Evolutionary conservation across 192 early-diverging fungal species (phyloP).

Genomic region (Haplosporangium gracile): DNA sequence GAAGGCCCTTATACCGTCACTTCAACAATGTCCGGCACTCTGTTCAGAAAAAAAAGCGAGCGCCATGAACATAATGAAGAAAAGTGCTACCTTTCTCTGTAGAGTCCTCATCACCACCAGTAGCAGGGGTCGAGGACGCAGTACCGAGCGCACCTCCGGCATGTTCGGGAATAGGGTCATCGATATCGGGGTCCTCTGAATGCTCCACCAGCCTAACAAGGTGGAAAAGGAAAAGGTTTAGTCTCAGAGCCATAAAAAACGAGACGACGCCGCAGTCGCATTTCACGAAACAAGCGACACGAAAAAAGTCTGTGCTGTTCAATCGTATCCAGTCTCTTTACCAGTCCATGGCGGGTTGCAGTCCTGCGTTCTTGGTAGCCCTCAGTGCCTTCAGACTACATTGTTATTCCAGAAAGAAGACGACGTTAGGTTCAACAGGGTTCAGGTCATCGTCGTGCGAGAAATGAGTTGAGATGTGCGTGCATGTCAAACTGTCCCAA

Average conservation of each 20-base stretch:
- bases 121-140: slow-evolving; percentile 21
- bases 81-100: slow-evolving; percentile 25
- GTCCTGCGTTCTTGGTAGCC: slow-evolving; percentile 78
- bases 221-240: background rate
- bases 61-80: no score
- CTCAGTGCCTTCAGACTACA: slow-evolving; percentile 69
- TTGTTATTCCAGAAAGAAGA: background rate
- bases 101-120: slow-evolving; percentile 41
- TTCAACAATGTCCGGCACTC: background rate
- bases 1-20: background rate
- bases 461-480: background rate
- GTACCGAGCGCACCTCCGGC: slow-evolving; percentile 49
- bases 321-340: slow-evolving; percentile 26
- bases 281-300: background rate
- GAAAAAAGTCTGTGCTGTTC: background rate
- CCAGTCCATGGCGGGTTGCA: slow-evolving; percentile 93
- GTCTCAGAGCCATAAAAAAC: background rate
- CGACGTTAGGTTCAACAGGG: background rate
- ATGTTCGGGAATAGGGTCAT: slow-evolving; percentile 61
- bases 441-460: background rate
- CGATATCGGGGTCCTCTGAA: slow-evolving; percentile 79
- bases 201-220: slow-evolving; percentile 74
- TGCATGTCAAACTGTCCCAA: background rate
- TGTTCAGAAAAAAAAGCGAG: no score
- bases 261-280: background rate